A percentile compares a stretch with the other conserved stretches of the same genome.
Evolutionary conservation across 2,329 filamentous ascomycete genomes (phyloP).

Genomic region (Fusarium keratoplasticum): DNA sequence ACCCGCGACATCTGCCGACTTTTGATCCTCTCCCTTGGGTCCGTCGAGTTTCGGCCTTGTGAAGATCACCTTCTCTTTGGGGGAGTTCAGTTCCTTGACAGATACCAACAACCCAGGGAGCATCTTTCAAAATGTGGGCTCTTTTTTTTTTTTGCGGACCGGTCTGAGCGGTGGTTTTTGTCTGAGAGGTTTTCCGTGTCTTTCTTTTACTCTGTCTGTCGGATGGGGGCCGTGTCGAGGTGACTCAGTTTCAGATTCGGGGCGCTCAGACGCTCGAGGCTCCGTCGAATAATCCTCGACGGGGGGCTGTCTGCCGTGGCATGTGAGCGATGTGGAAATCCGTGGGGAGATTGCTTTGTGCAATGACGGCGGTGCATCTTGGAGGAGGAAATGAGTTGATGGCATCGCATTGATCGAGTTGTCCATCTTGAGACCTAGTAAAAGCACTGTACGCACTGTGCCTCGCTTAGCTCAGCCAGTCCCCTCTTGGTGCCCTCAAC

Average conservation of each 20-base stretch:
- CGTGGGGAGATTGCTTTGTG: slow-evolving; percentile 21
- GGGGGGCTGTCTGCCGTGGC: slow-evolving; percentile 18
- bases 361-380: slow-evolving; percentile 16
- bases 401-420: not conserved
- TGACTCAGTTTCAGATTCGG: slow-evolving; percentile 41
- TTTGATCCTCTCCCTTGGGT: slow-evolving; percentile 16
- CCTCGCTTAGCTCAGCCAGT: slow-evolving; percentile 40
- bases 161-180: not conserved
- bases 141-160: not conserved
- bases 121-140: not conserved
- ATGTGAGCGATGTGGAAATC: slow-evolving; percentile 20
- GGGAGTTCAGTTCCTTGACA: not conserved
- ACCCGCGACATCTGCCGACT: not conserved
- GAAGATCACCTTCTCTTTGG: slow-evolving; percentile 1
- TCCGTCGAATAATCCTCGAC: slow-evolving; percentile 7
- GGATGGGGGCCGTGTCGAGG: slow-evolving; percentile 24
- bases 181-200: slow-evolving; percentile 6
- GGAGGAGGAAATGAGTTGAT: not conserved
- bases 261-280: slow-evolving; percentile 26
- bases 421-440: not conserved
- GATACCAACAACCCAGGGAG: not conserved
- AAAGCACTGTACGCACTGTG: slow-evolving; percentile 17
- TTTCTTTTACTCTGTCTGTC: not conserved
- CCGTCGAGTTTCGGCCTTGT: not conserved
- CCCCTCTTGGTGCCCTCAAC: not conserved